A percentile compares a stretch with the other conserved stretches of the same genome.
Conservation (phyloP, 2,329 filamentous ascomycete genomes). For the Neofusicoccum cordaticola region DNA sequence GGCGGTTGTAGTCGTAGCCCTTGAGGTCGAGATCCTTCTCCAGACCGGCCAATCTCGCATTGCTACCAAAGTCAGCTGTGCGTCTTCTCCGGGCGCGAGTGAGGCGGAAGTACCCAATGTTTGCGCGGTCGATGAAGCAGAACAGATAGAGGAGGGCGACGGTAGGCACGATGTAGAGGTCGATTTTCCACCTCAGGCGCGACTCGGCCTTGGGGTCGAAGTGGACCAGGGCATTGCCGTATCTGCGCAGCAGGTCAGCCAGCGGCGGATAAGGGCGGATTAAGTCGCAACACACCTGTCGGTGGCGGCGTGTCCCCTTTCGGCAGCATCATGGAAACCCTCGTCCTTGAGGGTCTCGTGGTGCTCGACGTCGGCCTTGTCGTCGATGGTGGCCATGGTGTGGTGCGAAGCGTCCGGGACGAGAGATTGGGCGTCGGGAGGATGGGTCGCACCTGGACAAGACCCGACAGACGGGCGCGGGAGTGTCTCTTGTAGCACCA, state of each 20-base stretch:
- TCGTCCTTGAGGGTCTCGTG: constrained; percentile 5
- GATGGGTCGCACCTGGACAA: background rate
- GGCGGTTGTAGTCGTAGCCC: constrained; percentile 66
- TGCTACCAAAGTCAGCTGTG: constrained; percentile 33
- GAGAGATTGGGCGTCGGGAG: background rate
- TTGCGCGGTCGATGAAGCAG: constrained; percentile 73
- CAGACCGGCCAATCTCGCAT: constrained; percentile 64
- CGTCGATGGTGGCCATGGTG: background rate
- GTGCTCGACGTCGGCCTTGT: constrained; percentile 12
- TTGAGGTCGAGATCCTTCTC: constrained; percentile 59
- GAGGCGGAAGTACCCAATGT: constrained; percentile 55
- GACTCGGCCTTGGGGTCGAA: constrained; percentile 59
- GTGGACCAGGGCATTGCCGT: constrained; percentile 51
- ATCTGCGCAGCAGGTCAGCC: constrained; percentile 29
- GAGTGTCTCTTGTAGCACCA: background rate
- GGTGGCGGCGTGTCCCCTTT: constrained; percentile 18
- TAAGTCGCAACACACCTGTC: constrained; percentile 5
- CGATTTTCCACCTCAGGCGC: constrained; percentile 61
- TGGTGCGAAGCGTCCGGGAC: background rate
- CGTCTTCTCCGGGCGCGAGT: too few species aligned
- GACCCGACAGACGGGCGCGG: background rate
- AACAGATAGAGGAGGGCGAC: constrained; percentile 67
- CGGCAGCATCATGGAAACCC: constrained; percentile 17
- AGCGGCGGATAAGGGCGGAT: background rate
- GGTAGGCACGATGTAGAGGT: constrained; percentile 63